Evolutionary conservation across 1,284 basidiomycete genomes (phyloP).

Genomic region (Malassezia furfur): DNA sequence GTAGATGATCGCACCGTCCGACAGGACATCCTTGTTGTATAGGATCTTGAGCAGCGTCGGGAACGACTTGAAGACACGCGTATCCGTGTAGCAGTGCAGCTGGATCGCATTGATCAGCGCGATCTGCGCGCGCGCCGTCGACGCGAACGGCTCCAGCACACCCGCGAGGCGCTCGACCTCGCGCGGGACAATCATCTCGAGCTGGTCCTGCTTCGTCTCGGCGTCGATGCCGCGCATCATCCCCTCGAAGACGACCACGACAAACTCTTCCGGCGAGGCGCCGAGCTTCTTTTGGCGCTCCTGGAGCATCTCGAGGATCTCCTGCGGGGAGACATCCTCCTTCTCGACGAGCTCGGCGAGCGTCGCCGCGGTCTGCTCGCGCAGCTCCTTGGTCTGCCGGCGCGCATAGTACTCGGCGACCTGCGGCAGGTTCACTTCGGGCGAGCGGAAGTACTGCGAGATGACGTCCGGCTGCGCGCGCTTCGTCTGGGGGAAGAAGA

Average conservation of each 20-base stretch:
- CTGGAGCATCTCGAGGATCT: constrained; percentile 23
- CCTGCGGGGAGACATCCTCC: constrained; percentile 23
- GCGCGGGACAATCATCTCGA: constrained; percentile 70
- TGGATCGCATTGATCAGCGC: constrained; percentile 58
- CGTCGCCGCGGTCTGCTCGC: constrained; percentile 55
- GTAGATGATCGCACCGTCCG: constrained; percentile 90
- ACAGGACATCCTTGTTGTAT: constrained; percentile 92
- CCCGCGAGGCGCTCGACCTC: constrained; percentile 77
- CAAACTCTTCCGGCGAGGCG: constrained; percentile 55
- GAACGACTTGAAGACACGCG: constrained; percentile 83
- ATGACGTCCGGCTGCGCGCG: constrained; percentile 59
- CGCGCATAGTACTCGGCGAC: constrained; percentile 55
- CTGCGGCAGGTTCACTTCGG: constrained; percentile 58
- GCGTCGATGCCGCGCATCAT: constrained; percentile 77
- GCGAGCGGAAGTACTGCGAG: constrained; percentile 72
- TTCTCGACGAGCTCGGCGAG: constrained; percentile 57
- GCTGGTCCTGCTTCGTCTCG: constrained; percentile 76
- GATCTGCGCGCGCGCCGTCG: constrained; percentile 76
- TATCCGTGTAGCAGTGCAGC: constrained; percentile 77
- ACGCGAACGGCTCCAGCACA: constrained; percentile 77
- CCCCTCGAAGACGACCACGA: constrained; percentile 81
- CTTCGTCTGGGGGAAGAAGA: constrained; percentile 76
- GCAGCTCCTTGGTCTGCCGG: constrained; percentile 27
- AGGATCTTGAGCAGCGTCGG: constrained; percentile 73
- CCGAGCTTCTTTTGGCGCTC: constrained; percentile 12